A percentile compares a stretch with the other conserved stretches of the same genome.
phyloP scores from a whole-genome alignment of 2,329 filamentous ascomycete genomes.

The Paracoccidioides brasiliensis region DNA sequence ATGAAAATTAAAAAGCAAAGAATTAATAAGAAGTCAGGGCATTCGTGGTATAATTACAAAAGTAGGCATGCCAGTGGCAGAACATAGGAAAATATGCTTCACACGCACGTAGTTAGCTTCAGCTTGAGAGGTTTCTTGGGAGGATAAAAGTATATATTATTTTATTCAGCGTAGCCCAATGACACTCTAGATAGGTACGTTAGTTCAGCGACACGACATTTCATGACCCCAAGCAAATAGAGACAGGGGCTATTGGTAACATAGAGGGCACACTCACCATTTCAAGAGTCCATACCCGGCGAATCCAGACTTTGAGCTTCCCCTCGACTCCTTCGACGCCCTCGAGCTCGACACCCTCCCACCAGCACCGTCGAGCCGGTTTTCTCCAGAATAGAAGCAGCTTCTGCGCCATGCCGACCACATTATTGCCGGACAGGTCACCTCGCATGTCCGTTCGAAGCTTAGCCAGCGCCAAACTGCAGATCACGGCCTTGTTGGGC shows the following conservation, averaged over 20 bases:
- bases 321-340: slow-evolving; percentile 83
- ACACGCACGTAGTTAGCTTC: neutral
- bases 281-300: slow-evolving; percentile 94
- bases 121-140: neutral
- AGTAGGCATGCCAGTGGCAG: slow-evolving; percentile 6
- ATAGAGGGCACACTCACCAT: slow-evolving; percentile 47
- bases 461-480: slow-evolving; percentile 83
- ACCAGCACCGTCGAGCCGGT: slow-evolving; percentile 92
- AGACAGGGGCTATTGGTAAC: neutral
- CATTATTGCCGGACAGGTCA: slow-evolving; percentile 58
- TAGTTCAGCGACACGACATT: slow-evolving; percentile 7
- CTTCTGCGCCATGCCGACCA: slow-evolving; percentile 97
- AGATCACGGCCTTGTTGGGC: slow-evolving; percentile 96
- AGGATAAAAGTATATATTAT: neutral
- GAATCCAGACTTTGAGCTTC: slow-evolving; percentile 93
- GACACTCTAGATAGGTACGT: slow-evolving; percentile 47
- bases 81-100: slow-evolving; percentile 1
- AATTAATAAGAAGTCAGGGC: neutral
- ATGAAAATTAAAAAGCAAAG: neutral
- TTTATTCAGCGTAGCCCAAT: slow-evolving; percentile 55
- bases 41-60: slow-evolving; percentile 12
- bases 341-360: slow-evolving; percentile 90
- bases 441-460: slow-evolving; percentile 80
- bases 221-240: neutral
- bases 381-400: slow-evolving; percentile 96